Evolutionary conservation across 2,329 filamentous ascomycete species (phyloP), one percentile per base, ranked within the genome.

Genomic region (Sclerotinia nivalis): DNA sequence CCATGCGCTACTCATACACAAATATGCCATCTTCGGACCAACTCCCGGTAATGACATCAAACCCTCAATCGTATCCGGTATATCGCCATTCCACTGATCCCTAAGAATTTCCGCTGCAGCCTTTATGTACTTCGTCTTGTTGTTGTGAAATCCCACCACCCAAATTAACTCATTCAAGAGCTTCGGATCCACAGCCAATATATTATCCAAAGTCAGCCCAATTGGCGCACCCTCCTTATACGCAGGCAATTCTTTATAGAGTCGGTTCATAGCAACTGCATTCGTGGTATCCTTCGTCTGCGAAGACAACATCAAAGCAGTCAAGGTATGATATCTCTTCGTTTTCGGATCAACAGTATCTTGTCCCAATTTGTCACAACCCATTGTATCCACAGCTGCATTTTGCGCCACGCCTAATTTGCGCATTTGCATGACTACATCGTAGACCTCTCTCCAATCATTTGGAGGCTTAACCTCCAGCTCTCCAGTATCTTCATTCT

Each of bases 341-440:
- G 62, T 66, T 61, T 60, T 70, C 20, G 69, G 64, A 25, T 66
- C 64, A 22, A 70, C 69, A 20, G 54, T 68, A 5, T 60, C 52
- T 34, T 61, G 56, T 25, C 45, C 69, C 37, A 70, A 45, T 40
- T 68, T 60, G 37, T 67, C 62, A 54, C 69, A 70, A 25, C 64
- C 69, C 94, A 98, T 97, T 0, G 95, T 98, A 80, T 99, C 96
- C 15, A 99, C 96, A 0, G 95, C 92, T 0, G 96, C 96, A 86
- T 91, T 80, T 83, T 86, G 78, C 78, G 91, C 81, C 9, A 85
- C 85, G 4, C 84, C 85, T 0, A 81, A 78, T 6, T 80, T 79
- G 2, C 88, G 90, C 93, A 98, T 97, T 76, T 87, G 86, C 76
- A 90, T 90, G 58, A 96, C 91, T 0, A 88, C 82, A 47, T 85